Evolutionary conservation across 768 basidiomycete genomes (phyloP), one percentile per base, ranked within the genome.

Genomic region (Macrolepiota dolichaula): DNA sequence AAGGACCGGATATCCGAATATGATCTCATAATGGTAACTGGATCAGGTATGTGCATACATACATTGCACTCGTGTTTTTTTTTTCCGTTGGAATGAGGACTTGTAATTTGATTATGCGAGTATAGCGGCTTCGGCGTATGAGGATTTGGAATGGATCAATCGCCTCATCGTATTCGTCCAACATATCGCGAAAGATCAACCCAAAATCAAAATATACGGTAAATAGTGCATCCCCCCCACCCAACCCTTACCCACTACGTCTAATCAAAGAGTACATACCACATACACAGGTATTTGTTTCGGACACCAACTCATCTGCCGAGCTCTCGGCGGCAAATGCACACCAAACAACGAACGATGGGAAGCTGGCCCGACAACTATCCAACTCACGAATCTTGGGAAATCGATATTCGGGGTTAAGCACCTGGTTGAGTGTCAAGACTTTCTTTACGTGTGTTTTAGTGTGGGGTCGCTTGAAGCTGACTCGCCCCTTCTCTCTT

Each of bases 21-120:
- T 67, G 83, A 89, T 62, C 91, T 80, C 0, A 74, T 98, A 24
- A 74, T 98, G 61, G 77, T 96, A 59, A 91, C 89, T 0, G 96
- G 96, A 0, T 92, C 92, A 17, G 86, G 94, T 96, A 66, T 49
- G 83, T 75, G n/a, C n/a, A n/a, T n/a, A n/a, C n/a, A n/a, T n/a
- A n/a, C n/a, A n/a, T n/a, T n/a, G n/a, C n/a, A n/a, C n/a, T n/a
- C n/a, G n/a, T 19, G 22, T 47, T 47, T 22, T 13, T 40, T 3
- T 50, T 38, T 10, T 32, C 3, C 3, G 7, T 32, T 32, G 3
- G 29, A 32, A 3, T 32, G 54, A 22, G 13, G 44, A 53, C 24
- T 19, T 5, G 42, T 13, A 17, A 1, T 3, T n/a, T 59, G 37
- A 38, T 50, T 25, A 7, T 32, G 17, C 25, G 22, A 42, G n/a